These are phyloP conservation scores for Lonicera japonica DNA, from an alignment of 129 eudicot species.

Conservation along the genomic window DNA sequence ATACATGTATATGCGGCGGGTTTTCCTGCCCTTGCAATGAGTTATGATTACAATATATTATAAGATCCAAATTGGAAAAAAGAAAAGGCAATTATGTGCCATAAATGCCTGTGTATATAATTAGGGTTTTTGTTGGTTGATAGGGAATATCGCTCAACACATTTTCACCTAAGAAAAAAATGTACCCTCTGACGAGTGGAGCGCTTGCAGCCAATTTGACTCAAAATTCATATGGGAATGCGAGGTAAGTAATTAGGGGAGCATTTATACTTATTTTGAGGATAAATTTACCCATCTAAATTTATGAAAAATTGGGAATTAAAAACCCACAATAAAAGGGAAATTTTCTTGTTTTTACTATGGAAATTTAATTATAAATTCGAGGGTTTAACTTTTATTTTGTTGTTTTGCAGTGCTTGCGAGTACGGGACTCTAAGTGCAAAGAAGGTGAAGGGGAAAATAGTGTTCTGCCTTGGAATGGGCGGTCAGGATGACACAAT, in stretches of 20 bases:
- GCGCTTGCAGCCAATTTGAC: constrained; percentile 40
- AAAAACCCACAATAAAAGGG: no score
- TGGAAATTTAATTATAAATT: no score
- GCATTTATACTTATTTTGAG: no score
- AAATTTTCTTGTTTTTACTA: no score
- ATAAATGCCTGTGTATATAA: neutral
- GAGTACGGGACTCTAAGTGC: constrained; percentile 34
- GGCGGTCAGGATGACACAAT: constrained; percentile 36
- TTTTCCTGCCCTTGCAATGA: no score
- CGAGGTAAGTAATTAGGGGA: constrained; percentile 30
- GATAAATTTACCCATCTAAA: no score
- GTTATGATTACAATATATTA: no score
- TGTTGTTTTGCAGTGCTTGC: constrained; percentile 43
- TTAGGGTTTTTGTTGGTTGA: constrained; percentile 1
- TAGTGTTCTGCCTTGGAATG: constrained; percentile 54
- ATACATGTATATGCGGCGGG: no score
- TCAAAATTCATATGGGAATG: constrained; percentile 24
- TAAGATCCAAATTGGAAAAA: no score
- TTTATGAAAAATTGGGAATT: no score
- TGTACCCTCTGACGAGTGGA: constrained; percentile 64
- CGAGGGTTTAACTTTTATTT: no score
- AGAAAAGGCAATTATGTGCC: no score
- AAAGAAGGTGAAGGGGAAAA: constrained; percentile 56
- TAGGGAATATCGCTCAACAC: constrained; percentile 81
- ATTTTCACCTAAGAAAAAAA: constrained; percentile 34